Evolutionary conservation across 306 rosid species (phyloP).

Genomic region (Cicer arietinum): DNA sequence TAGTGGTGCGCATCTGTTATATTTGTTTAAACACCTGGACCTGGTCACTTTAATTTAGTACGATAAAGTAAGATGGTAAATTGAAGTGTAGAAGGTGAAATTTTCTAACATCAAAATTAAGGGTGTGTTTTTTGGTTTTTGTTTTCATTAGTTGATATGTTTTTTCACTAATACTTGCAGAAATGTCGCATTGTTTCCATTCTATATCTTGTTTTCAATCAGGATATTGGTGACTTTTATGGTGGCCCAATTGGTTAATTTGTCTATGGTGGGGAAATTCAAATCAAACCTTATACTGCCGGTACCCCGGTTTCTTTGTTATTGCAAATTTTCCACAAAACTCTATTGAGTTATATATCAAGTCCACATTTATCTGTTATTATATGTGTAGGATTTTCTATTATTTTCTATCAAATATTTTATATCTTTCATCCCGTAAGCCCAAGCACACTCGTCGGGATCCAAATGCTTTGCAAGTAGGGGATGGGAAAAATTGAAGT

Average conservation of each 20-base stretch:
- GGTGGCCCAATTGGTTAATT: too few species aligned
- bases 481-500: conserved; percentile 97
- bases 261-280: too few species aligned
- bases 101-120: conserved; percentile 14
- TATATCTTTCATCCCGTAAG: conserved; percentile 81
- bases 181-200: background rate
- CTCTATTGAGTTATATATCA: too few species aligned
- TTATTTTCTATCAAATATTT: too few species aligned
- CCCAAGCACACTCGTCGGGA: conserved; percentile 99
- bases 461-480: conserved; percentile 67
- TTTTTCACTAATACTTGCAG: background rate
- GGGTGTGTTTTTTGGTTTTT: background rate
- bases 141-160: background rate
- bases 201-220: background rate
- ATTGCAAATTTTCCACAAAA: too few species aligned
- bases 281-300: too few species aligned
- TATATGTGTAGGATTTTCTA: too few species aligned
- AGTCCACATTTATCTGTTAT: too few species aligned
- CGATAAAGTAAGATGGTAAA: conserved; percentile 5
- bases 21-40: conserved; percentile 32
- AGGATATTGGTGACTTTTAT: too few species aligned
- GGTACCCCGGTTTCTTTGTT: too few species aligned
- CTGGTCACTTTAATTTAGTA: conserved; percentile 22
- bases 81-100: conserved; percentile 22
- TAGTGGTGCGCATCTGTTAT: conserved; percentile 9